Percentiles rank a stretch among this genome's conserved stretches.
Evolutionary conservation across 1,284 basidiomycete species (phyloP).

Genomic region (Cryptococcus deneoformans): DNA sequence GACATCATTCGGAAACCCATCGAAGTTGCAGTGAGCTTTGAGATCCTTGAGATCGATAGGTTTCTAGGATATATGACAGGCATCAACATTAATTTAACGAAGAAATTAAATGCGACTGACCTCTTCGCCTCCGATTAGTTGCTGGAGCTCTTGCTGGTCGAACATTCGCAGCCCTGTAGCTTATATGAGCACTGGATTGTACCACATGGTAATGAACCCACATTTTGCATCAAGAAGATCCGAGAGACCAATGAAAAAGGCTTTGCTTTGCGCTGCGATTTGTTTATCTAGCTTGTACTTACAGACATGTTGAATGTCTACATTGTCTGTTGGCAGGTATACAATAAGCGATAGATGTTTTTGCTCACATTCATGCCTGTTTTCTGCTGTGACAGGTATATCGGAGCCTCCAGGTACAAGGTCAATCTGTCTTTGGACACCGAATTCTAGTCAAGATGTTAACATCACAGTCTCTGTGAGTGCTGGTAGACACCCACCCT

Average conservation of each 20-base stretch:
- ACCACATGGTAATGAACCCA: conserved; percentile 9
- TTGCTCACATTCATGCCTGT: conserved; percentile 67
- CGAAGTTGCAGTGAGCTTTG: conserved; percentile 68
- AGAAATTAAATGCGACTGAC: not conserved
- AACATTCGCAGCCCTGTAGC: conserved; percentile 74
- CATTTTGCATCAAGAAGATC: conserved; percentile 88
- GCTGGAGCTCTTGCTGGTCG: conserved; percentile 86
- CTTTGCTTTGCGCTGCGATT: conserved; percentile 80
- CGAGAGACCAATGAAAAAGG: conserved; percentile 63
- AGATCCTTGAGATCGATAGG: conserved; percentile 81
- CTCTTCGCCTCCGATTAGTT: conserved; percentile 78
- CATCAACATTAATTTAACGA: not conserved
- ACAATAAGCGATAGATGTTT: not conserved
- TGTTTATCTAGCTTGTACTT: conserved; percentile 87
- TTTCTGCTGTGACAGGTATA: conserved; percentile 83
- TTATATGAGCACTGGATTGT: not conserved
- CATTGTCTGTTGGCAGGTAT: not conserved
- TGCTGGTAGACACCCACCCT: conserved; percentile 57
- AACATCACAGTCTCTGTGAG: not conserved
- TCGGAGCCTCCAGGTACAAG: conserved; percentile 81
- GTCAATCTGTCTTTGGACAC: conserved; percentile 71
- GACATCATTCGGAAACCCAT: conserved; percentile 67
- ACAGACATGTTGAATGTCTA: conserved; percentile 80
- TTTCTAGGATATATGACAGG: conserved; percentile 36
- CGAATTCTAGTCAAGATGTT: conserved; percentile 65